Evolutionary conservation across 169 alveolate genomes (phyloP), one percentile per base, ranked within the genome.

Genomic region (Plasmodium knowlesi): DNA sequence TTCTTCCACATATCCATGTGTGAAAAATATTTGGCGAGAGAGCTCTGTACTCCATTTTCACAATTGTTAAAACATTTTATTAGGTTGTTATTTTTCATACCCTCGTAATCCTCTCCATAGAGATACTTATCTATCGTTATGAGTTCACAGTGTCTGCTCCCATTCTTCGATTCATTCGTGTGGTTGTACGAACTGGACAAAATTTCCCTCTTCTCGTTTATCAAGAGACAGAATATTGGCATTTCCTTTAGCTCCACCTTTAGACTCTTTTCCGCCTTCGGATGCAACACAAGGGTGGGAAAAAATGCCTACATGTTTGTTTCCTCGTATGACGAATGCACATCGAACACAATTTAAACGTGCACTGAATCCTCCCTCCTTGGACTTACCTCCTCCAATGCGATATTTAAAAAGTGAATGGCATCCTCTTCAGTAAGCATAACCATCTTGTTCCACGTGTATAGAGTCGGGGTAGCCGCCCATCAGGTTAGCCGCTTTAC

Each of bases 141-240:
- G n/a, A 89, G 50, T 41, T 89, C 94, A 79, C 94, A 79, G 41
- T 89, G 94, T 25, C 94, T 78, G 46, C 83, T 57, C 22, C 94
- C 94, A 80, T 89, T 89, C 67, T 89, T 89, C 22, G 94, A 57
- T 78, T 79, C 85, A 12, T 89, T 89, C 5, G 94, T 89, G 81
- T 78, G 50, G 53, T 89, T 89, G 34, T 89, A 89, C 8, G 94
- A 89, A 37, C 90, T 79, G 16, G 90, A 57, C 71, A 89, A 14
- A 19, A 89, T 89, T 89, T 89, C 22, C 76, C 16, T 39, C 79
- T 89, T 30, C 25, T 89, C 89, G 57, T 89, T 89, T 89, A 89
- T 89, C 16, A 89, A 41, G 19, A 89, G 37, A 50, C 89, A 89
- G 37, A 79, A 89, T 57, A 89, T 89, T 5, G 94, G 94, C 88